Evolutionary conservation across 2,329 filamentous ascomycete genomes (phyloP).

Genomic region (Curvularia hawaiiensis): DNA sequence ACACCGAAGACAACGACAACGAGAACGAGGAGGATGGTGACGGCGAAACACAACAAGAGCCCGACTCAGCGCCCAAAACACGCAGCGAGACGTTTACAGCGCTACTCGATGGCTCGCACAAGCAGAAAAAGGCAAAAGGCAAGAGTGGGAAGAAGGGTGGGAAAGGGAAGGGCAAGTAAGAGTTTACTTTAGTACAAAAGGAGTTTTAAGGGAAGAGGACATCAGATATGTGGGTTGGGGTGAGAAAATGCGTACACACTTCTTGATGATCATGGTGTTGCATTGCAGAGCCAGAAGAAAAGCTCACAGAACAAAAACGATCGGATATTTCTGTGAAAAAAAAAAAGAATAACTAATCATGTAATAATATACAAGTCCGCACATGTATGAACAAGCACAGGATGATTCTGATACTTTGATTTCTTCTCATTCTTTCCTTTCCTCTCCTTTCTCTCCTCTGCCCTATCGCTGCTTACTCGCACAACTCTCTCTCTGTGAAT

Average conservation of each 20-base stretch:
- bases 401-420: too few relatives aligned
- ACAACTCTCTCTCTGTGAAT: neutral
- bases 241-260: too few relatives aligned
- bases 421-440: too few relatives aligned
- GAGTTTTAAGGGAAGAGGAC: too few relatives aligned
- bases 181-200: too few relatives aligned
- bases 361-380: neutral
- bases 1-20: neutral
- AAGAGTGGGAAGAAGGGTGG: neutral
- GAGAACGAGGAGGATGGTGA: neutral
- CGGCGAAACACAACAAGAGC: neutral
- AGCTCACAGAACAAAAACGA: too few relatives aligned
- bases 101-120: constrained; percentile 26
- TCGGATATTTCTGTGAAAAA: too few relatives aligned
- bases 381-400: neutral
- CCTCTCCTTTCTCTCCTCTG: neutral
- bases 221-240: too few relatives aligned
- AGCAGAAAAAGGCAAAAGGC: constrained; percentile 13
- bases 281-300: too few relatives aligned
- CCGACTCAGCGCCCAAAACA: constrained; percentile 24
- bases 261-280: too few relatives aligned
- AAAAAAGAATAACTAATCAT: neutral
- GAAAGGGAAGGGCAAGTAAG: neutral
- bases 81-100: constrained; percentile 34
- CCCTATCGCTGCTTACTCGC: neutral